Conservation (phyloP, 1,139 yeast species). For the Arxiozyma slooffiae region DNA sequence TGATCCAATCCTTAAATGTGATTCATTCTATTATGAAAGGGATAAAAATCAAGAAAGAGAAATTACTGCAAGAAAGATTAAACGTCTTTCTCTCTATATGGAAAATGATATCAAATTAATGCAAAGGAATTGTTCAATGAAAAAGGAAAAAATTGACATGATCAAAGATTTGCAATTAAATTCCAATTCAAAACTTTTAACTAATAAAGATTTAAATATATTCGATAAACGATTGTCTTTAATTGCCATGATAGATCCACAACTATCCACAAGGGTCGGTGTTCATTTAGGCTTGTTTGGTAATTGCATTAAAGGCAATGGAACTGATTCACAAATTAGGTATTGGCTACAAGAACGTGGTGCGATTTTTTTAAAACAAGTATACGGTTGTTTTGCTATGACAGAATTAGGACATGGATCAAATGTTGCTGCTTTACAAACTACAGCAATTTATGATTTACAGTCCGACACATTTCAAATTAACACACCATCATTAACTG, state of each 20-base stretch:
- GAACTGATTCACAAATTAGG: slow-evolving; percentile 47
- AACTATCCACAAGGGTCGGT: slow-evolving; percentile 56
- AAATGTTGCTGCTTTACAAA: slow-evolving; percentile 83
- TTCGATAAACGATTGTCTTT: slow-evolving; percentile 36
- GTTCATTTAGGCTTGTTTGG: slow-evolving; percentile 66
- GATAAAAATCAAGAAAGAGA: slow-evolving; percentile 43
- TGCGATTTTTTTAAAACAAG: slow-evolving; percentile 50
- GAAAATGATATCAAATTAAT: slow-evolving; percentile 35
- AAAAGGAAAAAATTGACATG: slow-evolving; percentile 16
- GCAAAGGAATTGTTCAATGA: slow-evolving; percentile 13
- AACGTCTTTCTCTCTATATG: slow-evolving; percentile 41
- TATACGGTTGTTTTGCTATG: slow-evolving; percentile 91
- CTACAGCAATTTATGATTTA: slow-evolving; percentile 75
- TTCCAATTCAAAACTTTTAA: slow-evolving; percentile 12
- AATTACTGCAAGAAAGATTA: slow-evolving; percentile 43
- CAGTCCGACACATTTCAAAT: slow-evolving; percentile 58
- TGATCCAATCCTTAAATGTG: slow-evolving; percentile 46
- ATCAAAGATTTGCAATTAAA: slow-evolving; percentile 20
- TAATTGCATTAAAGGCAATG: slow-evolving; percentile 62
- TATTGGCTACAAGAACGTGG: slow-evolving; percentile 75
- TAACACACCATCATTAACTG: slow-evolving; percentile 82
- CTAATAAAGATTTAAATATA: slow-evolving; percentile 31
- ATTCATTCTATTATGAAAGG: slow-evolving; percentile 44
- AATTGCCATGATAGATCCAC: slow-evolving; percentile 44
- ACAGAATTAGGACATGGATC: slow-evolving; percentile 93